Percentiles rank a stretch among this genome's conserved stretches.
phyloP scores from a whole-genome alignment of 2,329 filamentous ascomycete species.

The Fusarium nisikadoi region DNA sequence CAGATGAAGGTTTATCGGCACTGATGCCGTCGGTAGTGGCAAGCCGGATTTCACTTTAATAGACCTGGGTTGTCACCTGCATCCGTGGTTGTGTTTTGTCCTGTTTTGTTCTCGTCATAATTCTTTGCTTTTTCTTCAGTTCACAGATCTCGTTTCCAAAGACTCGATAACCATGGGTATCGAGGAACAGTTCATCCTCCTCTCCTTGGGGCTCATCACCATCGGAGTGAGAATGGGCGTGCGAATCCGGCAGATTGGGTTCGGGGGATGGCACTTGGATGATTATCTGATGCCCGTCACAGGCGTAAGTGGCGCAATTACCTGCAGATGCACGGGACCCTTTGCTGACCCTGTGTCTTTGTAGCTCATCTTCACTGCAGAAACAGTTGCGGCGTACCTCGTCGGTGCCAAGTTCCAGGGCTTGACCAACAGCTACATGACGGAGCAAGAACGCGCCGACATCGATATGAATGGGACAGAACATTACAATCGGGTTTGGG shows the following conservation, averaged over 20 bases:
- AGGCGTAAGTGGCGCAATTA: conserved; percentile 25
- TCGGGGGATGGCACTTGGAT: conserved; percentile 30
- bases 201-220: conserved; percentile 33
- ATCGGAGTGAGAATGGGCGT: conserved; percentile 28
- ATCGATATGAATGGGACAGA: conserved; percentile 23
- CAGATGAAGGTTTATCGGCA: neutral
- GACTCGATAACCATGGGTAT: conserved; percentile 26
- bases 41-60: neutral
- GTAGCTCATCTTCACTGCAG: conserved; percentile 35
- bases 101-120: neutral
- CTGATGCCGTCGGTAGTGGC: neutral
- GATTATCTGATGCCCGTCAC: conserved; percentile 40
- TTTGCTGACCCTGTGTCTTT: neutral
- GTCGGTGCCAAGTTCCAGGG: conserved; percentile 37
- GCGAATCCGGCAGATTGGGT: conserved; percentile 28
- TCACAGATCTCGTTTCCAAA: conserved; percentile 1
- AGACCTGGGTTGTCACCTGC: neutral
- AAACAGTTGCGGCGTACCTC: conserved; percentile 36
- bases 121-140: neutral
- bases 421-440: conserved; percentile 40
- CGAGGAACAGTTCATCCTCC: conserved; percentile 37
- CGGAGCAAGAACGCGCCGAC: conserved; percentile 21
- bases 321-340: neutral
- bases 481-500: conserved; percentile 41
- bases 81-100: neutral